A percentile compares a stretch with the other conserved stretches of the same genome.
Conservation (phyloP, 192 early-diverging fungal species). For the Rhizophagus sp. region DNA sequence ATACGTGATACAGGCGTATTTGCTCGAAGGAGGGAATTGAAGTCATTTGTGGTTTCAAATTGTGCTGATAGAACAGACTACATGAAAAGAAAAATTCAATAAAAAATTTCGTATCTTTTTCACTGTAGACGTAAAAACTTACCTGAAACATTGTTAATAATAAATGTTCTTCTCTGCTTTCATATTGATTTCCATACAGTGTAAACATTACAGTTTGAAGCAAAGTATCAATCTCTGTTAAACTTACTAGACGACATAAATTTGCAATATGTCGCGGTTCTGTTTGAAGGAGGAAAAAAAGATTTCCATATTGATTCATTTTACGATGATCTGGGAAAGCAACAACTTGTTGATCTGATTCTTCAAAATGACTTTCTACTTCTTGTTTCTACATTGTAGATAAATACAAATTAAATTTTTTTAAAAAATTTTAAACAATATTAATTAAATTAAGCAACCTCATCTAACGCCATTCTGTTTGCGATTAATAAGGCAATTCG, state of each 20-base stretch:
- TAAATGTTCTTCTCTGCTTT: constrained; percentile 93
- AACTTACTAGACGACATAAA: constrained; percentile 78
- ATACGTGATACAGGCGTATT: constrained; percentile 96
- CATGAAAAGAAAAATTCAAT: not conserved
- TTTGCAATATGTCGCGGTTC: constrained; percentile 91
- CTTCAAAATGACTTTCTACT: constrained; percentile 71
- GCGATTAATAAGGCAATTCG: constrained; percentile 91
- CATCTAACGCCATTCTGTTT: constrained; percentile 90
- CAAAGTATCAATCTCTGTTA: constrained; percentile 91
- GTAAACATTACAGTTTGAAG: constrained; percentile 97
- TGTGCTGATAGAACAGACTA: constrained; percentile 84
- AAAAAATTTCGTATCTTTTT: not conserved
- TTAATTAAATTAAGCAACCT: constrained; percentile 49
- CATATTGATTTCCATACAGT: constrained; percentile 95
- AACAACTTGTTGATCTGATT: constrained; percentile 49
- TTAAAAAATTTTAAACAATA: not conserved
- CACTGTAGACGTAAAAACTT: not conserved
- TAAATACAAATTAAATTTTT: not conserved
- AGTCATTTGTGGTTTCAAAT: constrained; percentile 86
- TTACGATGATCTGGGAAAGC: constrained; percentile 77
- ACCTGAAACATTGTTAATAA: constrained; percentile 96
- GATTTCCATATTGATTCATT: constrained; percentile 87
- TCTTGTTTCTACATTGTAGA: constrained; percentile 62
- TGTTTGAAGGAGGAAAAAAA: constrained; percentile 90
- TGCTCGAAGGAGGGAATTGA: constrained; percentile 86